Conservation (phyloP, 169 alveolate genomes). For the Eimeria maxima region DNA sequence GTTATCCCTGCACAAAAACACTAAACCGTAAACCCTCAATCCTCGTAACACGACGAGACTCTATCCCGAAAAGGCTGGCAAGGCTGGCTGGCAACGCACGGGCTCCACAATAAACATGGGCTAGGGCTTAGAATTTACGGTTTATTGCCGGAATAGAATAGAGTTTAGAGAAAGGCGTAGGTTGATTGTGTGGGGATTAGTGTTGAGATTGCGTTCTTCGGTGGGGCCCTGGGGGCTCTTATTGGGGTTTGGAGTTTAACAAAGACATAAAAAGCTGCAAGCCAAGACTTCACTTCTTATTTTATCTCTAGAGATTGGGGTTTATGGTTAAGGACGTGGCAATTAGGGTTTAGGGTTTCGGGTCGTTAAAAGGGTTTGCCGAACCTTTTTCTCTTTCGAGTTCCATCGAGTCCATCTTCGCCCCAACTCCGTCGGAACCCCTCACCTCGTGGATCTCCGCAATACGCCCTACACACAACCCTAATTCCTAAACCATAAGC, state of each 20-base stretch:
- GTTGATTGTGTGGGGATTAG: neutral
- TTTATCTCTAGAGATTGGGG: neutral
- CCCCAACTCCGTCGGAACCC: constrained; percentile 98
- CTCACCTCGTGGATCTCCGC: constrained; percentile 97
- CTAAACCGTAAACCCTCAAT: neutral
- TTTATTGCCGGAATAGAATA: too few species aligned
- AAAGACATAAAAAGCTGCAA: too few species aligned
- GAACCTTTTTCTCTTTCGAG: constrained; percentile 96
- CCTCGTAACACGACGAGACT: neutral
- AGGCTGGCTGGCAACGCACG: neutral
- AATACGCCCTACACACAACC: constrained; percentile 92
- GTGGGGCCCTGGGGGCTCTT: neutral
- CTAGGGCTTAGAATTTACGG: neutral
- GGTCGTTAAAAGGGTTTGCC: neutral
- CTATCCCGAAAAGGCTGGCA: neutral
- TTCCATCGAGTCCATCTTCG: constrained; percentile 99
- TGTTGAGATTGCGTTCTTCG: neutral
- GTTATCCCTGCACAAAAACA: constrained; percentile 94
- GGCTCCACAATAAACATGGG: neutral
- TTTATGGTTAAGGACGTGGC: neutral
- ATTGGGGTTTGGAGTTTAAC: neutral
- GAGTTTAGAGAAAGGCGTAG: neutral
- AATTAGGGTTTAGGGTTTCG: too few species aligned
- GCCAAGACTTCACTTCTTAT: too few species aligned
- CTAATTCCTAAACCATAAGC: neutral